Evolutionary conservation across 768 basidiomycete genomes (phyloP).

Genomic region (Chalciporus sphaerocephalus): DNA sequence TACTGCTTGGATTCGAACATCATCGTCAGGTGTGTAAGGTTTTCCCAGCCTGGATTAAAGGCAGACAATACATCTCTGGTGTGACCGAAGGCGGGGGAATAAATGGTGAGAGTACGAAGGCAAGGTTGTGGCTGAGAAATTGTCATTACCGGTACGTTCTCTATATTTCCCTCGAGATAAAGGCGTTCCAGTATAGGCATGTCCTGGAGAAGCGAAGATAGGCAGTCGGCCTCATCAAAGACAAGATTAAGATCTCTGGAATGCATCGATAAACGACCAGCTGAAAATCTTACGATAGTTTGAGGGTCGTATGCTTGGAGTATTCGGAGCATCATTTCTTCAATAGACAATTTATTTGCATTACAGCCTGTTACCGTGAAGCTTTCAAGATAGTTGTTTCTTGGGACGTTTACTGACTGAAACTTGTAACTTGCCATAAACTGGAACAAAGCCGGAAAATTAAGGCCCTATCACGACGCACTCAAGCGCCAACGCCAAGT

Average conservation of each 20-base stretch:
- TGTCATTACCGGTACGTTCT: not conserved
- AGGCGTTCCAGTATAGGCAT: not conserved
- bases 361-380: too few species aligned
- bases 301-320: too few species aligned
- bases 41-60: not conserved
- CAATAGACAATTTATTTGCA: not conserved
- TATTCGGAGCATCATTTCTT: not conserved
- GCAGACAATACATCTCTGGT: not conserved
- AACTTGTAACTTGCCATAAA: too few species aligned
- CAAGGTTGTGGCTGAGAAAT: not conserved
- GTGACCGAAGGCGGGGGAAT: not conserved
- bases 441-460: too few species aligned
- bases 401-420: too few species aligned
- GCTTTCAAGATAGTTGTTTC: too few species aligned
- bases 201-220: not conserved
- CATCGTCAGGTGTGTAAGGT: not conserved
- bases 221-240: not conserved
- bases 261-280: not conserved
- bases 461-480: too few species aligned
- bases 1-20: not conserved
- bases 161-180: not conserved
- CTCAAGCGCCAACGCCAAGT: too few species aligned
- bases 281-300: too few species aligned
- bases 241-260: not conserved
- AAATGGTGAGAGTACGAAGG: slow-evolving; percentile 1